Conservation (phyloP, 768 basidiomycete species). For the Russula foetens region DNA sequence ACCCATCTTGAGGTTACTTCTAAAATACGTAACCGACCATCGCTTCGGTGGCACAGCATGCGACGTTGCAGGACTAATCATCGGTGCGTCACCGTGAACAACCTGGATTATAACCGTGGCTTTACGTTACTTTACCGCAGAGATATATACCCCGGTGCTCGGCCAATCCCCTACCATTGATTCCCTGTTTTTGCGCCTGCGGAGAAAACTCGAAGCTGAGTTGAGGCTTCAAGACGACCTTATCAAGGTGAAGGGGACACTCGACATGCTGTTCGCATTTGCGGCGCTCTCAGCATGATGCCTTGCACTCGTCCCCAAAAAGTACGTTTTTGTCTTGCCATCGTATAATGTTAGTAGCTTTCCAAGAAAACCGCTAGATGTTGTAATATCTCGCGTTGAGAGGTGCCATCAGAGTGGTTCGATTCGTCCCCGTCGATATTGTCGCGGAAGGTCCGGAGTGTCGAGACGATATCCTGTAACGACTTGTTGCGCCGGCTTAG, state of each 20-base stretch:
- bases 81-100: slow-evolving; percentile 48
- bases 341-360: slow-evolving; percentile 24
- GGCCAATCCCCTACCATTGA: slow-evolving; percentile 94
- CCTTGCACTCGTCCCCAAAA: slow-evolving; percentile 15
- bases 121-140: slow-evolving; percentile 34
- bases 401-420: slow-evolving; percentile 31
- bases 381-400: slow-evolving; percentile 60
- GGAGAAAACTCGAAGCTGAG: slow-evolving; percentile 79
- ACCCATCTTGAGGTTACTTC: slow-evolving; percentile 78
- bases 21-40: slow-evolving; percentile 82
- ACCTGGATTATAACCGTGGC: background rate
- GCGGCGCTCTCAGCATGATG: slow-evolving; percentile 30
- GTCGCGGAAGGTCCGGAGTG: slow-evolving; percentile 61
- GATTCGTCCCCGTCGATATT: slow-evolving; percentile 55
- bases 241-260: slow-evolving; percentile 70
- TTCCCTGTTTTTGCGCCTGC: slow-evolving; percentile 69
- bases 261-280: slow-evolving; percentile 83
- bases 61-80: slow-evolving; percentile 69
- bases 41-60: slow-evolving; percentile 88
- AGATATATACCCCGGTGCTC: slow-evolving; percentile 87
- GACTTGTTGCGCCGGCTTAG: slow-evolving; percentile 65
- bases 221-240: slow-evolving; percentile 85
- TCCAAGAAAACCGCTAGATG: slow-evolving; percentile 59
- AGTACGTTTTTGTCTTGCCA: slow-evolving; percentile 8
- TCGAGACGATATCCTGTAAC: slow-evolving; percentile 60